Base-by-base conservation (phyloP, 495 filamentous ascomycete genomes). In the Aspergillus egyptiacus region DNA sequence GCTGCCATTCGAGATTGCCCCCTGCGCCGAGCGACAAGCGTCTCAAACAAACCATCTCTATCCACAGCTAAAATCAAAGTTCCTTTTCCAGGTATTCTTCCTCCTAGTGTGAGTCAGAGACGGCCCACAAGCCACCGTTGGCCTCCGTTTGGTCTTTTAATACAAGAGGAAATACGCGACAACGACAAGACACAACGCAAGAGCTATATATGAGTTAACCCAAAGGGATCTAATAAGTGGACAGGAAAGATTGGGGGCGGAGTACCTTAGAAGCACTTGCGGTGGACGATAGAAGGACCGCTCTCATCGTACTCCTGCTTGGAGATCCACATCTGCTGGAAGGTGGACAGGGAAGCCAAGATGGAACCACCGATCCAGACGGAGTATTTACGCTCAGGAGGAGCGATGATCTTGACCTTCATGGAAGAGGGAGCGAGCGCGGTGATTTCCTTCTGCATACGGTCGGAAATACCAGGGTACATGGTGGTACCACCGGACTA, bases 261-360 rank as follows among this genome's bases (percentile, higher is more conserved):
- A n/a, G 23, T 59, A 62, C 56, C 82, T 95, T 96, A 96, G 86
- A 96, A 96, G 86, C 90, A 98, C 87, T 98, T 98, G 87, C 93
- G 91, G 85, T 98, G 93, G 60, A 98, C 93, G 68, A 98, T 97
- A 62, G 90, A 96, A 63, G 93, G 93, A 73, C 93, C 93, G 71
- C 84, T 90, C 87, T 98, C 93, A 77, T 98, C 93, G 82, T 97
- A 97, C 81, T 97, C 93, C 79, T 98, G 93, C 88, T 98, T 98
- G 57, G 93, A 98, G 85, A 98, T 97, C 93, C 93, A 98, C 94
- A 98, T 98, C 79, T 97, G 93, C 78, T 98, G 93, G 90, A 97
- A 97, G 76, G 93, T 97, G 51, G 93, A 98, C 57, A 98, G 88
- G 55, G 93, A 98, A 57, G 93, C 93, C 67, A 98, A 77, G 71